phyloP scores from a whole-genome alignment of 805 yeast species.

The Hanseniaspora occidentalis region DNA sequence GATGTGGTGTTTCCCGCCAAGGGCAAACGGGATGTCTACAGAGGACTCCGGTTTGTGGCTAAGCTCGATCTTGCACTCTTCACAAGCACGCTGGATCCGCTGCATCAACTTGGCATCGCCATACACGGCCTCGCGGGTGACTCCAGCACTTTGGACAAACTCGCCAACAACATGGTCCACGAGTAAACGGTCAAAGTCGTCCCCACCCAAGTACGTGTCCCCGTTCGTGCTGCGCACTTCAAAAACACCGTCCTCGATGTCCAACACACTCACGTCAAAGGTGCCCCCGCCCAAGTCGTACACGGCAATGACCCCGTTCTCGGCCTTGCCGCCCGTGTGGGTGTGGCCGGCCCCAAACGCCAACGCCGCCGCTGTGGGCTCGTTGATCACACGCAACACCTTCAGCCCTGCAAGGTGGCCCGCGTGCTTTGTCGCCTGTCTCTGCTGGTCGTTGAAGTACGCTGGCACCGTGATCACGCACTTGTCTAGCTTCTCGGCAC shows the following conservation, averaged over 20 bases:
- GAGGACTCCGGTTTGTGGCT: conserved; percentile 52
- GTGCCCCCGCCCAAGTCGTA: conserved; percentile 83
- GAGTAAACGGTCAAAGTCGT: conserved; percentile 65
- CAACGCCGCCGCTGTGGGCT: conserved; percentile 79
- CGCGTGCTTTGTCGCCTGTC: conserved; percentile 75
- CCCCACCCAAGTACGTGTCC: conserved; percentile 78
- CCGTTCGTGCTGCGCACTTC: conserved; percentile 79
- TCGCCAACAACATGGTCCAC: conserved; percentile 42
- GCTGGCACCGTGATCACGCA: conserved; percentile 84
- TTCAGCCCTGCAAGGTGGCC: conserved; percentile 67
- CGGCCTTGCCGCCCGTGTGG: conserved; percentile 36
- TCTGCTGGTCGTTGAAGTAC: conserved; percentile 68
- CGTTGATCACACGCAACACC: conserved; percentile 65
- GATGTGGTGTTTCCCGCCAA: conserved; percentile 35
- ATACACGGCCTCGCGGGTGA: conserved; percentile 21
- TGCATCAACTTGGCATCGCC: conserved; percentile 48
- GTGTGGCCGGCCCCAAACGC: conserved; percentile 63
- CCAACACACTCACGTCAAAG: conserved; percentile 66
- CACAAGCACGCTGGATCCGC: conserved; percentile 71
- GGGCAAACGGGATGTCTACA: conserved; percentile 58
- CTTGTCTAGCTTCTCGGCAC: conserved; percentile 37
- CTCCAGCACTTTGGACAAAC: conserved; percentile 37
- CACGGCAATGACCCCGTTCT: conserved; percentile 30
- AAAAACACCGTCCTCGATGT: conserved; percentile 70
- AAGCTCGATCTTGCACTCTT: conserved; percentile 61